A percentile compares a stretch with the other conserved stretches of the same genome.
phyloP scores from a whole-genome alignment of 2,329 filamentous ascomycete genomes.

The Endoconidiophora laricicola region DNA sequence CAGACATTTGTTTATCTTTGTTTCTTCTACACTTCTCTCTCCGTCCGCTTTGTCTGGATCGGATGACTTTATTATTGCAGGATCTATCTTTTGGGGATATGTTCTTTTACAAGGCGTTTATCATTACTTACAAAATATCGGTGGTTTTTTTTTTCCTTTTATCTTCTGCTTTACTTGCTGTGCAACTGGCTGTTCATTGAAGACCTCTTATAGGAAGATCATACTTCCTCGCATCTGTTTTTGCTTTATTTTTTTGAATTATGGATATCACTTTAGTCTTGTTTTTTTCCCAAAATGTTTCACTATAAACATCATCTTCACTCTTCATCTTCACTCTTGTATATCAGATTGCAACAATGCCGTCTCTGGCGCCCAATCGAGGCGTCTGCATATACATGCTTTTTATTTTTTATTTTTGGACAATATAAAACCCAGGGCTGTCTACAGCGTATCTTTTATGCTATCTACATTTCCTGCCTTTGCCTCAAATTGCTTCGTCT shows the following conservation, averaged over 20 bases:
- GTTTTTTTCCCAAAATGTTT: background rate
- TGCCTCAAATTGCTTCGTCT: too few species aligned
- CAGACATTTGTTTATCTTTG: background rate
- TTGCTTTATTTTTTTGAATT: background rate
- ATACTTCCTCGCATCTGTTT: background rate
- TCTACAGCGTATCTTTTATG: too few species aligned
- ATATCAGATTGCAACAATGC: background rate
- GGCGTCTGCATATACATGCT: too few species aligned
- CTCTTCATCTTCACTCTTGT: background rate
- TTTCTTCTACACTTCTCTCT: background rate
- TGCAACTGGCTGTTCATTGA: background rate
- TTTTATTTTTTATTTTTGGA: too few species aligned
- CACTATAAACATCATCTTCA: background rate
- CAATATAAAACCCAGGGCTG: too few species aligned
- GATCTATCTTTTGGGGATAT: constrained; percentile 1
- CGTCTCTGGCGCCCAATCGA: too few species aligned
- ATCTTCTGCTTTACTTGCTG: background rate
- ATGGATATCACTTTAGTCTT: constrained; percentile 2
- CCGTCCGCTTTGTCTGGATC: background rate
- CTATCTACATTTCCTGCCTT: too few species aligned
- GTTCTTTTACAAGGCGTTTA: background rate
- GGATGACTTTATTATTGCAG: background rate
- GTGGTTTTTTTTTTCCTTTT: background rate
- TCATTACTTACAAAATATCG: background rate
- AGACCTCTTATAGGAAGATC: background rate